These are phyloP conservation scores for Lyophyllum atratum DNA, from an alignment of 768 basidiomycete species.

Conservation along the genomic window DNA sequence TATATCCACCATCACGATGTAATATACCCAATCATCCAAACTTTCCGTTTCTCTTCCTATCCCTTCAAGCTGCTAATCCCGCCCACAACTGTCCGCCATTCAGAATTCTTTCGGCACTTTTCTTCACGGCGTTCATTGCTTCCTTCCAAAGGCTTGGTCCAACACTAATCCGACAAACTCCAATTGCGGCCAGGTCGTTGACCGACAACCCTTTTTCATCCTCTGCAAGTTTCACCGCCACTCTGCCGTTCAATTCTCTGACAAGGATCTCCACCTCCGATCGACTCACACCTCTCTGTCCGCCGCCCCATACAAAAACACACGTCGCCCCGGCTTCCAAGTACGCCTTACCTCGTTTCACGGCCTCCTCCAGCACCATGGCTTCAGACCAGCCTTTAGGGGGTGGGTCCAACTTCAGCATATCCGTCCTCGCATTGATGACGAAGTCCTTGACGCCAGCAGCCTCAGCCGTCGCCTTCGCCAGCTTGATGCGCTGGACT, in stretches of 20 bases:
- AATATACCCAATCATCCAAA: neutral
- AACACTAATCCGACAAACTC: slow-evolving; percentile 3
- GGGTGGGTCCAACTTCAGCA: neutral
- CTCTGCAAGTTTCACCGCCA: neutral
- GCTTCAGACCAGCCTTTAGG: neutral
- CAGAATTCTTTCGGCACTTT: neutral
- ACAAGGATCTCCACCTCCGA: neutral
- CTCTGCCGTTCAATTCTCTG: neutral
- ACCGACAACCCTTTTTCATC: neutral
- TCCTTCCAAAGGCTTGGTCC: neutral
- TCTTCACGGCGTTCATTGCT: slow-evolving; percentile 1
- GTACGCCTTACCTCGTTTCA: neutral
- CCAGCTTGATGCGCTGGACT: slow-evolving; percentile 1
- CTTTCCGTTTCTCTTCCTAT: neutral
- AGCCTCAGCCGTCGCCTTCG: neutral
- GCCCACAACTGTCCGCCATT: neutral
- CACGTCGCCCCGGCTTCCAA: slow-evolving; percentile 2
- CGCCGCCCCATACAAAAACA: slow-evolving; percentile 3
- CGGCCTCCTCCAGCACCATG: slow-evolving; percentile 1
- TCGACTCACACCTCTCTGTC: neutral
- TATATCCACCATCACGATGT: neutral
- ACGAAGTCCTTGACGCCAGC: slow-evolving; percentile 3
- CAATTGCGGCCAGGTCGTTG: neutral
- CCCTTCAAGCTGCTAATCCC: neutral
- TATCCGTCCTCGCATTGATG: slow-evolving; percentile 1